Conservation (phyloP, 1,139 yeast species). For the Protomyces inundatus region DNA sequence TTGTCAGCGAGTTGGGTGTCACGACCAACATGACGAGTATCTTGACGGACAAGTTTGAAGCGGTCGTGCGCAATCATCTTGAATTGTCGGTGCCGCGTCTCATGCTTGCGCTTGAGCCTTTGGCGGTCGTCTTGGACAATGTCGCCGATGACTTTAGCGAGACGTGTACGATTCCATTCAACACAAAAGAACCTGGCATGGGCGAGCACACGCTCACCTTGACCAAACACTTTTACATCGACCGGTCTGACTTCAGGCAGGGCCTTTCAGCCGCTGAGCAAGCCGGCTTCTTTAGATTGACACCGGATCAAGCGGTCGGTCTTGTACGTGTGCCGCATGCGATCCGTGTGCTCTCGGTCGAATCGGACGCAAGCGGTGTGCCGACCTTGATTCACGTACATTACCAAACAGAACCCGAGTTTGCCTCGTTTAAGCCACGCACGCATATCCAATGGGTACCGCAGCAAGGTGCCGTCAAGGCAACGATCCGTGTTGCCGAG, state of each 20-base stretch:
- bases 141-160: constrained; percentile 69
- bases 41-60: constrained; percentile 83
- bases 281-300: constrained; percentile 69
- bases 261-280: constrained; percentile 45
- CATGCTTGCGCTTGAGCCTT: constrained; percentile 87
- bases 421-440: constrained; percentile 61
- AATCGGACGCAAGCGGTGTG: constrained; percentile 57
- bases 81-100: constrained; percentile 91
- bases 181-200: constrained; percentile 69
- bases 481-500: constrained; percentile 76
- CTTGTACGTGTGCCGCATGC: constrained; percentile 84
- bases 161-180: constrained; percentile 73
- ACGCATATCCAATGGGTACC: constrained; percentile 92
- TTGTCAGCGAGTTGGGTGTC: constrained; percentile 92
- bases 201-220: constrained; percentile 77
- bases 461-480: constrained; percentile 45
- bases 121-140: constrained; percentile 77
- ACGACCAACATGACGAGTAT: constrained; percentile 90
- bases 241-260: constrained; percentile 78
- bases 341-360: constrained; percentile 64
- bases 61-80: constrained; percentile 76
- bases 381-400: constrained; percentile 68
- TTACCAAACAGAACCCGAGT: constrained; percentile 60
- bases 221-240: constrained; percentile 72
- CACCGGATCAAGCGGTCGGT: constrained; percentile 87